Base-by-base conservation (phyloP, 352 stramenopile genomes). In the Globisporangium yorkense region DNA sequence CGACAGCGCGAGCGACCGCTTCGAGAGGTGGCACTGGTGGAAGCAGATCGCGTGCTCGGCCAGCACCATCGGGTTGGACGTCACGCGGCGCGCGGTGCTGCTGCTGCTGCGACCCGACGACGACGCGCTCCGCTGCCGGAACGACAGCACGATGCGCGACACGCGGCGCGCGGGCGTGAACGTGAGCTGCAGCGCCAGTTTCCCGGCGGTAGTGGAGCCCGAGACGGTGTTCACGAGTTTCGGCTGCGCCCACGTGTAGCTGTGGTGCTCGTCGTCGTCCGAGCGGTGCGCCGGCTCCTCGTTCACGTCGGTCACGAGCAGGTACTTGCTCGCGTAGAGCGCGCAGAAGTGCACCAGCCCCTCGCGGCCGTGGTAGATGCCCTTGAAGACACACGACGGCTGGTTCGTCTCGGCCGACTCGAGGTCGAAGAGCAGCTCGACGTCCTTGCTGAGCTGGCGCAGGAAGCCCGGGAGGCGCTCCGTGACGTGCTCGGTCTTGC, bases 361-460 rank as follows among this genome's bases (percentile, higher is more conserved):
- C 64, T 95, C 85, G 12, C 85, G 80, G 46, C 81, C 85, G 56
- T 95, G 83, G 68, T 93, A 95, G 27, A 92, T 82, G 48, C 85
- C 85, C 65, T 95, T 92, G 68, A 91, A 95, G 44, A 94, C 83
- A 40, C 83, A 93, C 39, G 78, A 89, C 46, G 83, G 80, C 60
- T 91, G 75, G 21, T 70, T 72, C 2, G 65, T 80, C 54, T 95
- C 85, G 37, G 75, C 63, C 7, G 85, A 90, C 54, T 95, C 85
- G 4, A 95, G 55, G 46, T 95, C 84, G 48, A 95, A 95, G 33
- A 87, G 73, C 29, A 95, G 57, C 64, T 95, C 85, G 0, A 89
- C 71, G 54, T 95, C 85, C 59, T 95, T 92, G 66, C 81, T 90
- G 41, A 95, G 56, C 61, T 95, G 85, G n/a, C 83, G 74, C 27